Evolutionary conservation across 176 grass and related monocot genomes (phyloP).

Genomic region (Triticum aestivum): IWGSC_CS_RefSeq_v2.1 NC_057806.1:506162857-506163356

Average conservation of each 20-base stretch:
- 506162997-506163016: background rate
- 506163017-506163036: background rate
- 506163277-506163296: constrained; percentile 9
- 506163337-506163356: constrained; percentile 31
- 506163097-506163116: background rate
- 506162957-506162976: background rate
- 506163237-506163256: constrained; percentile 24
- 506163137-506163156: background rate
- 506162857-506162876: constrained; percentile 85
- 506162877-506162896: constrained; percentile 11
- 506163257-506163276: background rate
- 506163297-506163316: background rate
- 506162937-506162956: constrained; percentile 5
- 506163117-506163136: background rate
- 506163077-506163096: constrained; percentile 1
- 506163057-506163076: background rate
- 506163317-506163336: constrained; percentile 4
- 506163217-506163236: constrained; percentile 62
- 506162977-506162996: background rate
- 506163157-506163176: background rate
- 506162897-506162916: background rate
- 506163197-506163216: constrained; percentile 87
- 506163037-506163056: background rate
- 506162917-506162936: background rate
- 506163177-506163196: constrained; percentile 36